Percentiles rank a stretch among this genome's conserved stretches.
phyloP scores from a whole-genome alignment of 352 stramenopile species.

The Aphanomyces stellatus region DNA sequence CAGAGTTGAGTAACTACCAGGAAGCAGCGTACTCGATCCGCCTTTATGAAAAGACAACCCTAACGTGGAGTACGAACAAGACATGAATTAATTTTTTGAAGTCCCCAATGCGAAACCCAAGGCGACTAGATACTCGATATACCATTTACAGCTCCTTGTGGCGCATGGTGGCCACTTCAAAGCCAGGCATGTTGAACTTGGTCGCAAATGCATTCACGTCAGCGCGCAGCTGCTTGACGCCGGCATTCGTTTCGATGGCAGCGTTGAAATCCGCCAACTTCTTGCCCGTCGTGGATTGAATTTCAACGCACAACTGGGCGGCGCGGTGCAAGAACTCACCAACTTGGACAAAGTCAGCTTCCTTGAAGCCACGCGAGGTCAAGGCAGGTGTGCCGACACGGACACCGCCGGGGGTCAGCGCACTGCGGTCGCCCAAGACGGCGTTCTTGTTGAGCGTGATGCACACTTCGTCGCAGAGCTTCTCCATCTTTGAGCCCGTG shows the following conservation, averaged over 20 bases:
- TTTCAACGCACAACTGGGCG: conserved; percentile 90
- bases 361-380: conserved; percentile 95
- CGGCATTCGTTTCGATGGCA: conserved; percentile 71
- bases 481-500: conserved; percentile 98
- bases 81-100: too few relatives aligned
- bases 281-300: conserved; percentile 87
- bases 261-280: conserved; percentile 91
- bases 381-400: conserved; percentile 94
- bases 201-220: conserved; percentile 92
- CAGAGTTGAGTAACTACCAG: too few relatives aligned
- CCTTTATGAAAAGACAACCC: too few relatives aligned
- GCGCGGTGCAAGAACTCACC: conserved; percentile 93
- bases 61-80: too few relatives aligned
- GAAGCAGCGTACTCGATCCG: too few relatives aligned
- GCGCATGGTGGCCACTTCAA: conserved; percentile 86
- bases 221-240: conserved; percentile 82
- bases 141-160: conserved; percentile 45
- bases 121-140: too few relatives aligned
- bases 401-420: conserved; percentile 92
- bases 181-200: conserved; percentile 94
- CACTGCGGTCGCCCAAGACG: conserved; percentile 93
- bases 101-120: too few relatives aligned
- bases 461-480: conserved; percentile 94
- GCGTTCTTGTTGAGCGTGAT: conserved; percentile 99
- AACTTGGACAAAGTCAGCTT: conserved; percentile 94